Base-by-base conservation (phyloP, 1,284 basidiomycete genomes). In the Anthracocystis walkeri region DNA sequence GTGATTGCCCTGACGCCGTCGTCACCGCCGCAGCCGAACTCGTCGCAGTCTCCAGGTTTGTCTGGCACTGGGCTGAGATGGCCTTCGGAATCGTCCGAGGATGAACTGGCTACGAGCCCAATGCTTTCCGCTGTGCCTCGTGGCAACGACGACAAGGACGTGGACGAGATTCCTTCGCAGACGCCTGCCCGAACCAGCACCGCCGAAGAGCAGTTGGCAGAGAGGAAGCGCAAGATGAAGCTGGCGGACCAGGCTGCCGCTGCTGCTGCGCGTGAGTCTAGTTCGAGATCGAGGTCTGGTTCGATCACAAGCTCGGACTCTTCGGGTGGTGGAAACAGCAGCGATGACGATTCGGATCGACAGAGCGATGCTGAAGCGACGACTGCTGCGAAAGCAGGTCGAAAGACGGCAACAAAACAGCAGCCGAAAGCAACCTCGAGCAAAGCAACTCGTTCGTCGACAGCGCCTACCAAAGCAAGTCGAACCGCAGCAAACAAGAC, bases 261-360 rank as follows among this genome's bases (percentile, higher is more conserved):
- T 21, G 46, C 33, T 14, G 55, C 55, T 21, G 44, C 14, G 53
- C 53, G 38, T n/a, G 8, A 48, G 0, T 18, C 42, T 18, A 64
- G 42, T 21, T 49, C 60, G 18, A 54, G 68, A 27, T 61, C 71
- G 31, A 65, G 72, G 31, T 69, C 64, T 8, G 66, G 61, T 18
- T 75, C 73, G 27, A 52, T 71, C 23, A 75, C 73, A 1, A 75
- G 69, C 48, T 76, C 74, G 0, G 74, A 76, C 40, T 66, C 74
- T 7, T 72, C 69, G 38, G 54, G 68, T 18, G 58, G 58, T 25
- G 70, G 54, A 0, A 25, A 64, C 14, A 71, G 53, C 40, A 63
- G 61, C 54, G 63, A 59, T 21, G 63, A 66, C 2, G 59, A 64
- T 7, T 59, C 52, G 18, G 69, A 67, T 5, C 23, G 35, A 1